Conservation (phyloP, 164 flowering plant species). For the Malania oleifera region DNA sequence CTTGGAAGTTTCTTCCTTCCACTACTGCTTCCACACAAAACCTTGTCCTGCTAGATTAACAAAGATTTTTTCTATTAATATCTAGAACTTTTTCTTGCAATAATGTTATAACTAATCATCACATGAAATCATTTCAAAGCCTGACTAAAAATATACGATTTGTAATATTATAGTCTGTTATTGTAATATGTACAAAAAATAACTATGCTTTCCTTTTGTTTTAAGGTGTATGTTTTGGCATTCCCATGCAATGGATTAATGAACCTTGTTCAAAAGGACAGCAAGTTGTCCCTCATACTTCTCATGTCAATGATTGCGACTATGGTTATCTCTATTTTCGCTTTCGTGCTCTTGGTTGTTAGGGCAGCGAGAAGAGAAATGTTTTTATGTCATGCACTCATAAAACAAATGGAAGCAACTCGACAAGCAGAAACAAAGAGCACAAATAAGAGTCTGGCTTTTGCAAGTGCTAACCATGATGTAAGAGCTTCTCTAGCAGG, state of each 20-base stretch:
- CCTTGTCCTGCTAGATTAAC: too few species aligned
- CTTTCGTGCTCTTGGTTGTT: conserved; percentile 23
- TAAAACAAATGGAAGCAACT: conserved; percentile 74
- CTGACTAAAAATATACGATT: too few species aligned
- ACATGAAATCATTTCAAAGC: too few species aligned
- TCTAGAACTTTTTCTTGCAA: too few species aligned
- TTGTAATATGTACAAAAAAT: too few species aligned
- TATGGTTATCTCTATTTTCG: conserved; percentile 19
- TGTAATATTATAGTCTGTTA: too few species aligned
- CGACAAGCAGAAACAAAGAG: conserved; percentile 83
- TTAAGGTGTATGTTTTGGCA: conserved; percentile 41
- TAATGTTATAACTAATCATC: too few species aligned
- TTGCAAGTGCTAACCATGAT: conserved; percentile 80
- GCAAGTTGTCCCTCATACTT: conserved; percentile 19
- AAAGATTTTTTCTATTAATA: too few species aligned
- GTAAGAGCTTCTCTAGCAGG: conserved; percentile 61
- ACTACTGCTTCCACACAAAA: not conserved
- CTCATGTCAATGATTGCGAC: conserved; percentile 20
- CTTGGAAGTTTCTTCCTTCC: not conserved
- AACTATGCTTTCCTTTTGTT: not conserved
- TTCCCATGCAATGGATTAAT: conserved; percentile 24
- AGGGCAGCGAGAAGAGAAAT: conserved; percentile 41
- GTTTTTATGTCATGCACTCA: conserved; percentile 35
- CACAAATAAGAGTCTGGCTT: conserved; percentile 67
- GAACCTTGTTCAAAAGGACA: conserved; percentile 18